Evolutionary conservation across 1,284 basidiomycete genomes (phyloP).

Genomic region (Cryptococcus jaspeensis): DNA sequence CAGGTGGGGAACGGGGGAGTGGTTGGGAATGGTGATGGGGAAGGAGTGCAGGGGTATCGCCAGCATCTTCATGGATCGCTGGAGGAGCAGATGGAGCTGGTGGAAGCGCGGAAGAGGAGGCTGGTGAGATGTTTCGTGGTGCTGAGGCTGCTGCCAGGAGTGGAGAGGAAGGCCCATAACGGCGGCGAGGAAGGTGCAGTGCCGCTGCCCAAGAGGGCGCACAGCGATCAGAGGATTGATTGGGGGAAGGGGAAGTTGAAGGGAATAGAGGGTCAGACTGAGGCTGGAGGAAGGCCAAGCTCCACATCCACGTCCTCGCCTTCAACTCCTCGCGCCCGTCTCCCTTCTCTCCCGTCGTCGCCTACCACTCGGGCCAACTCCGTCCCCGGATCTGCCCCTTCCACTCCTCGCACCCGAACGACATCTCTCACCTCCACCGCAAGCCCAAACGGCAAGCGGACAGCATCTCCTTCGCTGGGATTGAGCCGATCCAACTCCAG

Average conservation of each 20-base stretch:
- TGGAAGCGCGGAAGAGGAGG: conserved; percentile 11
- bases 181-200: neutral
- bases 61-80: conserved; percentile 2
- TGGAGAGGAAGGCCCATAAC: neutral
- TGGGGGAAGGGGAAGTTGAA: neutral
- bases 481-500: too few relatives aligned
- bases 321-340: neutral
- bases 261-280: neutral
- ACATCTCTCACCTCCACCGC: conserved; percentile 1
- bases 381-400: conserved; percentile 4
- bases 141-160: conserved; percentile 18
- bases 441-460: neutral
- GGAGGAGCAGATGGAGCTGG: conserved; percentile 10
- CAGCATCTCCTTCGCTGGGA: too few relatives aligned
- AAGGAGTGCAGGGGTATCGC: neutral
- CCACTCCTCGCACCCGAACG: conserved; percentile 3
- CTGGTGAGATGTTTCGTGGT: conserved; percentile 39
- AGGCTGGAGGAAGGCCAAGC: neutral
- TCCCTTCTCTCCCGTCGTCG: neutral
- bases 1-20: neutral
- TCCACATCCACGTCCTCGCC: neutral
- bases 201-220: neutral
- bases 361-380: conserved; percentile 2
- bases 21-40: neutral
- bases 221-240: conserved; percentile 8